A percentile compares a stretch with the other conserved stretches of the same genome.
phyloP scores from a whole-genome alignment of 106 monocot species.

The Dendrobium nobile region DNA sequence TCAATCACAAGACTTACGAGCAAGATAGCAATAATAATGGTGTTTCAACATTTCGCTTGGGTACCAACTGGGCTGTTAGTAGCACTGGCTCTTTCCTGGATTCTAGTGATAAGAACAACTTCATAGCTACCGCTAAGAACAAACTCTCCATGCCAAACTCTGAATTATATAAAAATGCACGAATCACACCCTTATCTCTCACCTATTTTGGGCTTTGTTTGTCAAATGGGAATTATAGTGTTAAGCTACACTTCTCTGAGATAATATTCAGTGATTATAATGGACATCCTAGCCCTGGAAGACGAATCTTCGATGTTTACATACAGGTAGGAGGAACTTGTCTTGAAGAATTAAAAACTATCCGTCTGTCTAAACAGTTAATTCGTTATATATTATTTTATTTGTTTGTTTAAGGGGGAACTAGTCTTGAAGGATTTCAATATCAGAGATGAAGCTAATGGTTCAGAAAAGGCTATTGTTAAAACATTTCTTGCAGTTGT shows the following conservation, averaged over 20 bases:
- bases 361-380: not conserved
- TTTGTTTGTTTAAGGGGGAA: constrained; percentile 33
- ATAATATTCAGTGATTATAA: constrained; percentile 47
- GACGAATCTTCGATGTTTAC: constrained; percentile 61
- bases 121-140: constrained; percentile 52
- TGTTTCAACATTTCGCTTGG: constrained; percentile 43
- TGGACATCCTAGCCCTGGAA: constrained; percentile 49
- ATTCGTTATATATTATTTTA: constrained; percentile 3
- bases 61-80: constrained; percentile 68
- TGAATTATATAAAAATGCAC: constrained; percentile 21
- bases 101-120: constrained; percentile 44
- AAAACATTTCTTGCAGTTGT: constrained; percentile 46
- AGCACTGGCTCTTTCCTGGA: constrained; percentile 87
- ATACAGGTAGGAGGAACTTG: constrained; percentile 49
- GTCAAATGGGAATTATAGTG: constrained; percentile 24
- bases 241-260: constrained; percentile 41
- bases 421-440: constrained; percentile 68
- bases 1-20: constrained; percentile 43
- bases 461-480: constrained; percentile 35
- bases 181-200: constrained; percentile 28
- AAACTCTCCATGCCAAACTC: constrained; percentile 21
- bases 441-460: constrained; percentile 52
- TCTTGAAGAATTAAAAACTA: not conserved
- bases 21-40: constrained; percentile 49
- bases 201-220: constrained; percentile 28